Evolutionary conservation across 1,284 basidiomycete species (phyloP), one percentile per base, ranked within the genome.

Genomic region (Schizophyllum amplum): DNA sequence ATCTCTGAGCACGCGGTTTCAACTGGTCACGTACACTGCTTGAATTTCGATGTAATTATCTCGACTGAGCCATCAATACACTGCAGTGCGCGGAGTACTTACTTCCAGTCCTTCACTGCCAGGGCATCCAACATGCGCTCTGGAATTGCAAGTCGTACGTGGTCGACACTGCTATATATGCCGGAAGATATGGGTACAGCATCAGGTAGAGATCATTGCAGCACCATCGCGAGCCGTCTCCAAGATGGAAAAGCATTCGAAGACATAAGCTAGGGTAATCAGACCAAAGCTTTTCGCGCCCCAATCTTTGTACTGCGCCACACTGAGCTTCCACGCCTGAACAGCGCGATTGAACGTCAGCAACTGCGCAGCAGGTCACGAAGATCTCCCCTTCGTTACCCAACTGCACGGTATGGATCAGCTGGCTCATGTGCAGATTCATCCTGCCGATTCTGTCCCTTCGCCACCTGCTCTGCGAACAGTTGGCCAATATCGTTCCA

Each of bases 401-500:
- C 79, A 42, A 17, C 7, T 42, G 13, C 13, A 42, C 33, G 33
- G 33, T 42, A 3, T 72, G 69, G n/a, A 82, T 80, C 24, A 88
- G 72, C 33, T 71, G 75, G n/a, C 65, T 68, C 1, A 79, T 68
- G 62, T 88, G 84, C 7, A 80, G 70, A 50, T 75, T 74, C 85
- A 90, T 86, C 20, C 82, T 76, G 55, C 82, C 75, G 57, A 80
- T 79, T 42, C 86, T 75, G 61, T 83, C 80, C 52, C n/a, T 76
- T 59, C 86, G 72, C 75, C 79, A 84, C 33, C 83, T 71, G 55
- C 72, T 77, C 61, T 87, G 82, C 1, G 79, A 68, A 62, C 81
- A 83, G 56, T 82, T 83, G 1, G 83, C 84, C 47, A 88, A 70
- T 59, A 92, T 91, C 0, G 84, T 84, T 15, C 87, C 87, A 6